Conservation (phyloP, 2,329 filamentous ascomycete species). For the Capronia americana region DNA sequence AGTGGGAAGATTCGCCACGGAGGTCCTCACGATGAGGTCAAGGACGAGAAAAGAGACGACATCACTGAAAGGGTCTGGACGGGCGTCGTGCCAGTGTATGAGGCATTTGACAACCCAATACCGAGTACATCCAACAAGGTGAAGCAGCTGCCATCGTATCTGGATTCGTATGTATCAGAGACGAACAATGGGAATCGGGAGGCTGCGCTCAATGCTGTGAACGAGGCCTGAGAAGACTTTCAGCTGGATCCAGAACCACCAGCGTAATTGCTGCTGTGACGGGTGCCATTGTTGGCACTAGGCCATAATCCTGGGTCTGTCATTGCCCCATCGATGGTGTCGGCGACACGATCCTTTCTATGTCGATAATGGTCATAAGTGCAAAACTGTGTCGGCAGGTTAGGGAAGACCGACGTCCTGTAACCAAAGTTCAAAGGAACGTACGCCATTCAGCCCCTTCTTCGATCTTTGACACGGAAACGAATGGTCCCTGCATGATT, state of each 20-base stretch:
- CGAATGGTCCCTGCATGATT: slow-evolving; percentile 2
- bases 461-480: slow-evolving; percentile 11
- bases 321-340: background rate
- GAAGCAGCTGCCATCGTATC: slow-evolving; percentile 65
- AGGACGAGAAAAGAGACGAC: slow-evolving; percentile 59
- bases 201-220: slow-evolving; percentile 32
- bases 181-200: slow-evolving; percentile 48
- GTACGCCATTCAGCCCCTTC: slow-evolving; percentile 4
- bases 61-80: slow-evolving; percentile 62
- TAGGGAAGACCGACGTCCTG: background rate
- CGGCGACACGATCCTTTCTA: background rate
- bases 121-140: slow-evolving; percentile 66
- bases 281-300: background rate
- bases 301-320: background rate
- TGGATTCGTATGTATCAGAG: slow-evolving; percentile 60
- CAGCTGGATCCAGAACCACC: background rate
- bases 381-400: background rate
- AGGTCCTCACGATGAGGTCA: slow-evolving; percentile 65
- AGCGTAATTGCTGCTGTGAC: background rate
- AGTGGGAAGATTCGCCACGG: slow-evolving; percentile 77
- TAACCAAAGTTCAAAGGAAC: background rate
- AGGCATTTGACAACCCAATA: slow-evolving; percentile 68
- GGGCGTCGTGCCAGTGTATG: slow-evolving; percentile 69
- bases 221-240: slow-evolving; percentile 27
- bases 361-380: slow-evolving; percentile 1